phyloP scores from a whole-genome alignment of 495 filamentous ascomycete species.

The Baudoinia panamericana region DNA sequence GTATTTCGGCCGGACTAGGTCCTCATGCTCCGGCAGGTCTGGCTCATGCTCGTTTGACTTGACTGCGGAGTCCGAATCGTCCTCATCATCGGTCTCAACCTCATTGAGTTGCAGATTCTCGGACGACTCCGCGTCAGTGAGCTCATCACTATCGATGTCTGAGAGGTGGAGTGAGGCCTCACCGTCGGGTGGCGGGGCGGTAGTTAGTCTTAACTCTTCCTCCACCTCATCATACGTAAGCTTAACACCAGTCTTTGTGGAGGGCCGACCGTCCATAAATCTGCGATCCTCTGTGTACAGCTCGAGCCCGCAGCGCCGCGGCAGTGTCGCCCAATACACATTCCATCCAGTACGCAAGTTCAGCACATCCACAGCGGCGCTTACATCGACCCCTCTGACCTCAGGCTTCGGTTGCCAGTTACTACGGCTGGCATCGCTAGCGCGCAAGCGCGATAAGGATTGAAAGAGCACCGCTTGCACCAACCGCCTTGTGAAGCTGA shows the following conservation, averaged over 20 bases:
- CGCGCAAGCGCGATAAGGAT: slow-evolving; percentile 45
- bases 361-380: slow-evolving; percentile 3
- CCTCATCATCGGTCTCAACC: too few relatives aligned
- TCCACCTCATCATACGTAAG: slow-evolving; percentile 12
- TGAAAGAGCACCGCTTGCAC: slow-evolving; percentile 53
- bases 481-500: slow-evolving; percentile 55
- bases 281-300: slow-evolving; percentile 9
- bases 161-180: too few relatives aligned
- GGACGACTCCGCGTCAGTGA: too few relatives aligned
- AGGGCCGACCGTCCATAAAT: slow-evolving; percentile 9
- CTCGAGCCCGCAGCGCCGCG: slow-evolving; percentile 6
- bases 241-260: slow-evolving; percentile 10
- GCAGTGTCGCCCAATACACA: slow-evolving; percentile 8
- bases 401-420: slow-evolving; percentile 12
- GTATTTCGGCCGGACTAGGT: not conserved
- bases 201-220: slow-evolving; percentile 6
- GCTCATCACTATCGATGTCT: slow-evolving; percentile 4
- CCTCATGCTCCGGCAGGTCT: too few relatives aligned
- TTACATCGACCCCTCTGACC: slow-evolving; percentile 8
- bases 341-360: not conserved
- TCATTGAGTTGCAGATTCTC: too few relatives aligned
- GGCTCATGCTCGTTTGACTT: too few relatives aligned
- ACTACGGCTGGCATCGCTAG: slow-evolving; percentile 23
- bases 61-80: too few relatives aligned
- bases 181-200: too few relatives aligned